Evolutionary conservation across 23 red algal genomes (phyloP), one percentile per base, ranked within the genome.

Genomic region (Gracilaria vermiculophylla): DNA sequence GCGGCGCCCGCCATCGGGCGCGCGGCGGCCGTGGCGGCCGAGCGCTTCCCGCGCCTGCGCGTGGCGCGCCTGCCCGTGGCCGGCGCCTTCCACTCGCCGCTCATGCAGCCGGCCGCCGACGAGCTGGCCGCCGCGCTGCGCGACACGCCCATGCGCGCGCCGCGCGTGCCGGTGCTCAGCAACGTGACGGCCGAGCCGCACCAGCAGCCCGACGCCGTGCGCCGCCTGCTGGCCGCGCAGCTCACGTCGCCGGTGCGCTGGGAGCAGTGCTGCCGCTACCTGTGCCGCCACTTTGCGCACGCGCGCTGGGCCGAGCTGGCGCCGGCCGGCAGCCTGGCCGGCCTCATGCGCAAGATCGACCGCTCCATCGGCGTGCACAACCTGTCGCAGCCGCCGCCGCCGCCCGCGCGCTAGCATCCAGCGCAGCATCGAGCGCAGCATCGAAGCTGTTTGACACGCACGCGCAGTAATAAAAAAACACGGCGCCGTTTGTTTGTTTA

Each of bases 51-150:
- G 35, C n/a, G n/a, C n/a, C 73, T 98, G 23, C 71, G 91, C 27
- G 81, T 89, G 4, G 91, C 92, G 19, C 75, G 69, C 33, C 92
- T 98, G 0, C 61, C 83, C 16, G 96, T 98, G 4, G 96, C 96
- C 12, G 96, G 96, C 12, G 96, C 96, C 3, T 98, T 98, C 37
- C 96, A 98, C 66, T 98, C 96, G 48, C 96, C 91, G 73, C 87
- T 98, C 41, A 98, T 98, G 96, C 85, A 78, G 31, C 89, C 96
- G 14, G 96, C 96, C 2, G 93, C 92, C 17, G 88, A 92, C 67
- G 23, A 62, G 15, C 50, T 98, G 49, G 72, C 53, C 7, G 72
- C 76, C 19, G 96, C 96, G n/a, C 55, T 98, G 25, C 64, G 77
- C 32, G 33, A 35, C 8, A 88, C 88, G 21, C 42, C 50, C 11